Evolutionary conservation across 2,329 filamentous ascomycete genomes (phyloP), one percentile per base, ranked within the genome.

Genomic region (Penicillium sp.): DNA sequence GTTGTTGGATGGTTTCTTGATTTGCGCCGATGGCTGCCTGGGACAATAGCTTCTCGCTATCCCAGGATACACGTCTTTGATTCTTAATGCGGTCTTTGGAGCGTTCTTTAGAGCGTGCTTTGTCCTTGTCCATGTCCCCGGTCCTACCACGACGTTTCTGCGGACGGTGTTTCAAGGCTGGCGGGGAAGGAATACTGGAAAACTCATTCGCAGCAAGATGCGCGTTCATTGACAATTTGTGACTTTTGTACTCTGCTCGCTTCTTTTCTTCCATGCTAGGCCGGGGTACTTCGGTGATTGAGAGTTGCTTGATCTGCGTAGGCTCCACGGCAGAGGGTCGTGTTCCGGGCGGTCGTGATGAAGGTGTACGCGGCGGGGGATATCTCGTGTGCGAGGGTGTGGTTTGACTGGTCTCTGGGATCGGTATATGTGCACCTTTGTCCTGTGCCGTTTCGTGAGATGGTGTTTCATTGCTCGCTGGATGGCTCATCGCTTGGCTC

Each of bases 251-350:
- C 34, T 76, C 74, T 3, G 64, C 43, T 22, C 68, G 67, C 8
- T 63, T 54, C 34, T 72, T 76, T 2, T 77, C 73, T 2, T 78
- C 76, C 2, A 71, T 37, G 20, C 61, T 68, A 20, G 67, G 61
- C 28, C 74, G 71, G 15, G 73, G 64, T 14, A 73, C 54, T 42
- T 78, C 76, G 3, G 71, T 71, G 6, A 78, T 58, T 7, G 77
- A 76, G 28, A 78, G 63, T 38, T 76, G 75, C 58, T 77, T 78
- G 11, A 78, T 68, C 31, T 76, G 72, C 41, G 73, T 78, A 51
- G 76, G 58, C 59, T 79, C 77, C 43, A 78, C 66, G 1, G 73
- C 69, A 14, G 76, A 56, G n/a, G 73, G 57, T 35, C 72, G 69
- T 20, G 61, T 58, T 31, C 61, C 68, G 0, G 64, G 57, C 25